Evolutionary conservation across 1,284 basidiomycete species (phyloP), one percentile per base, ranked within the genome.

Genomic region (Coniophora puteana): DNA sequence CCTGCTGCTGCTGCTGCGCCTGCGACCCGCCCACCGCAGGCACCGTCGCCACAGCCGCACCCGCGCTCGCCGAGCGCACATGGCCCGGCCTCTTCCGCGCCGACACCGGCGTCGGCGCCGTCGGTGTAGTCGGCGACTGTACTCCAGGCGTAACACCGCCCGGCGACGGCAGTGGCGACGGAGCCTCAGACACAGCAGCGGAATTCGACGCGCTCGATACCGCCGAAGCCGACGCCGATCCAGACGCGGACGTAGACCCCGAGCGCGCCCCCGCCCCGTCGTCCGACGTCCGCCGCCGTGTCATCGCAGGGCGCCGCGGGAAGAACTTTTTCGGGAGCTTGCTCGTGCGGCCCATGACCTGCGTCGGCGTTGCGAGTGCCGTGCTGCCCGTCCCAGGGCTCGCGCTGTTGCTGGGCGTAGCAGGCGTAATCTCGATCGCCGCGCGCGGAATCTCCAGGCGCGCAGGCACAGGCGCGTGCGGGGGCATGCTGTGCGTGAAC

Each of bases 271-370:
- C 27, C 4, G 46, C 16, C 21, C 40, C 43, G 44, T 51, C 51
- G 38, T 61, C 54, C 7, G 68, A 66, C 2, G 57, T n/a, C n/a
- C n/a, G 50, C 8, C 57, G 58, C 1, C 62, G 55, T 27, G 61
- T 53, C 22, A 59, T 46, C 8, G 54, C 51, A 7, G 63, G 57
- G 20, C 69, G 54, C 35, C 66, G 60, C 28, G 66, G 45, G 28
- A 71, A 65, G 14, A 72, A 47, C 41, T 57, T n/a, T n/a, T n/a
- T 67, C 2, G 66, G 68, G 14, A 68, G 60, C 23, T 62, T 51
- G 25, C 41, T 54, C 25, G 23, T 11, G 34, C 16, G 14, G 16
- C 5, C 4, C 36, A 11, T n/a, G 18, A n/a, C 37, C n/a, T 51
- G 32, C 2, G 53, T 54, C 4, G 51, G 53, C 10, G 57, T 51